Percentiles rank a stretch among this genome's conserved stretches.
Evolutionary conservation across 257 asterid genomes (phyloP).

Genomic region (Anisodus acutangulus): DNA sequence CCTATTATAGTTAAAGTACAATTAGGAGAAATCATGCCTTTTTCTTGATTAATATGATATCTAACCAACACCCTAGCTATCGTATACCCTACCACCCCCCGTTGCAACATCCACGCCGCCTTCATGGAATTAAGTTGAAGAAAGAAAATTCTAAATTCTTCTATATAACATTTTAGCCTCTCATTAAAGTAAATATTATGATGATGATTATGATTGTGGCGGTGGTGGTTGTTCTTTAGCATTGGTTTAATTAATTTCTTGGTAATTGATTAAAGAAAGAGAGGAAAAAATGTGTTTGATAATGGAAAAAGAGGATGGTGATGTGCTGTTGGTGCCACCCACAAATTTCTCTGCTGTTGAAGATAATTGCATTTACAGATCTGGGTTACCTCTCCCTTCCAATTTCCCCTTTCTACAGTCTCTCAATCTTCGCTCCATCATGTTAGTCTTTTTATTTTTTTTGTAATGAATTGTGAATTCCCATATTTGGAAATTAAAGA

Average conservation of each 20-base stretch:
- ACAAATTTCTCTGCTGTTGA: constrained; percentile 47
- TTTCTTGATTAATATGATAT: not conserved
- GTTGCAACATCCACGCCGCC: constrained; percentile 31
- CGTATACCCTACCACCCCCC: not conserved
- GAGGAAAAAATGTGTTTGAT: constrained; percentile 43
- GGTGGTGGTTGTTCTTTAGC: not conserved
- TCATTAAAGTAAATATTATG: not conserved
- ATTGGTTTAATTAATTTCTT: not conserved
- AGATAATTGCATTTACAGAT: constrained; percentile 50
- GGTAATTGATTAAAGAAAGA: not conserved
- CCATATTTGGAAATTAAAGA: not conserved
- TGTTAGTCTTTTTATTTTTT: constrained; percentile 35
- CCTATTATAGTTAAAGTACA: too few relatives aligned
- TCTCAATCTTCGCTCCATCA: constrained; percentile 47
- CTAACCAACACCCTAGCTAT: not conserved
- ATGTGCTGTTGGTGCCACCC: constrained; percentile 37
- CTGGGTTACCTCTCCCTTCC: constrained; percentile 50
- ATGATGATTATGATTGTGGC: not conserved
- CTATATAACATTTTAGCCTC: not conserved
- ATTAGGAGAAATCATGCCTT: not conserved
- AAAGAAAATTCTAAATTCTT: not conserved
- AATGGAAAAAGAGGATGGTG: constrained; percentile 30
- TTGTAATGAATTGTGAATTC: not conserved
- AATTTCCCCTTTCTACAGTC: constrained; percentile 48
- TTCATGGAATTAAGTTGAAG: not conserved